A percentile compares a stretch with the other conserved stretches of the same genome.
phyloP scores from a whole-genome alignment of 129 eudicot genomes.

The Arctium minus region DNA sequence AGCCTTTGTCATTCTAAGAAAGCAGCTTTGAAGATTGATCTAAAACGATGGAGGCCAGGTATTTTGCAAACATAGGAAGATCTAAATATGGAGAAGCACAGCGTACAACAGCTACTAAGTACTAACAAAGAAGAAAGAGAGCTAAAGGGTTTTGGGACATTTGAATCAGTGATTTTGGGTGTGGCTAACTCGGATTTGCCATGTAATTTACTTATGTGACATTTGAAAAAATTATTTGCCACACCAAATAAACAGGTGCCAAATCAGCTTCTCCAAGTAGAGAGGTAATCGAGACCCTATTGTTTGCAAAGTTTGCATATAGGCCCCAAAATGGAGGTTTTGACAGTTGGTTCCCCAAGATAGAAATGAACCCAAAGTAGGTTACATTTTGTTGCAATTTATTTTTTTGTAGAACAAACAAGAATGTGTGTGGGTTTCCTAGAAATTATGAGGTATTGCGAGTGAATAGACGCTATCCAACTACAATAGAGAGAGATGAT shows the following conservation, averaged over 20 bases:
- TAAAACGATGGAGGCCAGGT: background rate
- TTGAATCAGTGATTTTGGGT: slow-evolving; percentile 81
- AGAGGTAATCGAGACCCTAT: background rate
- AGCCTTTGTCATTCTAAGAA: background rate
- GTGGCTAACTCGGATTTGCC: slow-evolving; percentile 58
- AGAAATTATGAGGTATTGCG: background rate
- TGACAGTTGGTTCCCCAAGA: background rate
- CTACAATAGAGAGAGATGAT: background rate
- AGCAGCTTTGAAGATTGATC: background rate
- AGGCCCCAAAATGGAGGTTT: background rate
- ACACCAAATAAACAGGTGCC: background rate
- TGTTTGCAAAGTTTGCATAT: background rate
- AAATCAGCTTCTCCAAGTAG: background rate
- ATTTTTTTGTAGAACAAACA: background rate
- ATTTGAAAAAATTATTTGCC: background rate
- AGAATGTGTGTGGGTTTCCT: background rate
- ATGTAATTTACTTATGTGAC: background rate
- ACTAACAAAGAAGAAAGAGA: too few species aligned
- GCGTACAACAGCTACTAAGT: background rate
- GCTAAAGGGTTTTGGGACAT: slow-evolving; percentile 59
- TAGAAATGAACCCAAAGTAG: background rate
- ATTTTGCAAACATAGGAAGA: background rate
- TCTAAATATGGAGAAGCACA: background rate
- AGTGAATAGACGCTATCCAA: background rate
- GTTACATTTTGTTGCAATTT: background rate